Evolutionary conservation across 148 eudicot species (phyloP).

Genomic region (Spergularia marina): DNA sequence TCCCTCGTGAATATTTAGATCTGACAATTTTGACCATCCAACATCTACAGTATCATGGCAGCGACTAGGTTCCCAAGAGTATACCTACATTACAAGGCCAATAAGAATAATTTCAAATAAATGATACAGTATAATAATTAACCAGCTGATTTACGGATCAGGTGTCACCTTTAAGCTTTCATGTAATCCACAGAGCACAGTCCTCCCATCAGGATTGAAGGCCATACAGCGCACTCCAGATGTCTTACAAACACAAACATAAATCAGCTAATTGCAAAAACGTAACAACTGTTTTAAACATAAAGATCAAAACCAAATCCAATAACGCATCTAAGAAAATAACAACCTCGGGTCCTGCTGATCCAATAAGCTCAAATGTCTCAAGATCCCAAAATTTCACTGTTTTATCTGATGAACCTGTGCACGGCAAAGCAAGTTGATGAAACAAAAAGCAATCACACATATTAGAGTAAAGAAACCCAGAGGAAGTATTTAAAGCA

Average conservation of each 20-base stretch:
- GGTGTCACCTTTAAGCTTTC: conserved; percentile 79
- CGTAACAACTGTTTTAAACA: neutral
- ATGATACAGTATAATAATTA: neutral
- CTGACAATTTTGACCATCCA: conserved; percentile 94
- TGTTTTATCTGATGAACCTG: conserved; percentile 90
- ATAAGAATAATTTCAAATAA: conserved; percentile 3
- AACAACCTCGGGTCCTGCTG: conserved; percentile 92
- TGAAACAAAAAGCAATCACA: neutral
- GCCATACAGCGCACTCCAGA: conserved; percentile 89
- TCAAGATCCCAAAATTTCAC: conserved; percentile 99
- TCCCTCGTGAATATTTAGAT: conserved; percentile 94
- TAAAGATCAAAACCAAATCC: conserved; percentile 8
- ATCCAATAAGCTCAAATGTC: conserved; percentile 96
- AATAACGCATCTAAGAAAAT: conserved; percentile 3
- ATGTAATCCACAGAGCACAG: conserved; percentile 86
- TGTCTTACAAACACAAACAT: conserved; percentile 44
- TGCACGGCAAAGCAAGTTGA: conserved; percentile 9
- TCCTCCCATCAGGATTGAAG: conserved; percentile 96
- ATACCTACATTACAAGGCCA: conserved; percentile 46
- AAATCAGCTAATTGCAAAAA: conserved; percentile 18
- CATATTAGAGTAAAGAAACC: neutral
- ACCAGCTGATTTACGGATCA: conserved; percentile 13
- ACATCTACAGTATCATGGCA: conserved; percentile 92
- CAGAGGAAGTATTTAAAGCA: conserved; percentile 4
- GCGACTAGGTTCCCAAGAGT: conserved; percentile 92